Conservation (phyloP, 352 stramenopile species). For the Pythium apleroticum region DNA sequence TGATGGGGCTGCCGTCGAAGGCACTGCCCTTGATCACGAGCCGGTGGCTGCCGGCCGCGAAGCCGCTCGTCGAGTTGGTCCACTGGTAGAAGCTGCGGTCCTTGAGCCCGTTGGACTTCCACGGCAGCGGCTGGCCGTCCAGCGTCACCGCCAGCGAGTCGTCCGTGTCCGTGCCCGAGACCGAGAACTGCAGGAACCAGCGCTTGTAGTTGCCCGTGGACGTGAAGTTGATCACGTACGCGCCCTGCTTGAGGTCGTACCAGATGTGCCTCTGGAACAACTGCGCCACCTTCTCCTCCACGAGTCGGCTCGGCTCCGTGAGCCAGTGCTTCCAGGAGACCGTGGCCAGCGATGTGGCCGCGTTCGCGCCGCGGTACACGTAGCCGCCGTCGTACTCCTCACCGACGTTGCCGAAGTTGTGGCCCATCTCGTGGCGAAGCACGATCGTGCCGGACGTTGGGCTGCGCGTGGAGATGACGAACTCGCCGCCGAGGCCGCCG, state of each 20-base stretch:
- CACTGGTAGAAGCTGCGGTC: constrained; percentile 37
- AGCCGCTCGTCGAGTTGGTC: constrained; percentile 23
- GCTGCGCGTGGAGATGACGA: constrained; percentile 38
- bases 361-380: constrained; percentile 41
- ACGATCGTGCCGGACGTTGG: constrained; percentile 33
- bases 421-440: constrained; percentile 40
- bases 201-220: constrained; percentile 34
- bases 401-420: constrained; percentile 43
- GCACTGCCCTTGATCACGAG: constrained; percentile 30
- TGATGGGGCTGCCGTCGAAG: constrained; percentile 26
- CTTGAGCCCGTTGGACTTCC: constrained; percentile 31
- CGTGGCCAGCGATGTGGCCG: not conserved
- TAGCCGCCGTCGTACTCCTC: constrained; percentile 44
- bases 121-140: constrained; percentile 26
- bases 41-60: constrained; percentile 26
- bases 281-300: constrained; percentile 31
- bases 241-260: constrained; percentile 34
- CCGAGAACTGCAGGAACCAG: constrained; percentile 31
- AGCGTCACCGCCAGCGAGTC: constrained; percentile 32
- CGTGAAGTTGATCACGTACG: constrained; percentile 35
- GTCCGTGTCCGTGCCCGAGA: constrained; percentile 31
- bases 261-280: constrained; percentile 39
- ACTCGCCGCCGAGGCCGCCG: constrained; percentile 34
- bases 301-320: constrained; percentile 24
- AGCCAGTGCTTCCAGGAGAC: constrained; percentile 38